Evolutionary conservation across 192 early-diverging fungal genomes (phyloP), one percentile per base, ranked within the genome.

Genomic region (Rhizophlyctis rosea): DNA sequence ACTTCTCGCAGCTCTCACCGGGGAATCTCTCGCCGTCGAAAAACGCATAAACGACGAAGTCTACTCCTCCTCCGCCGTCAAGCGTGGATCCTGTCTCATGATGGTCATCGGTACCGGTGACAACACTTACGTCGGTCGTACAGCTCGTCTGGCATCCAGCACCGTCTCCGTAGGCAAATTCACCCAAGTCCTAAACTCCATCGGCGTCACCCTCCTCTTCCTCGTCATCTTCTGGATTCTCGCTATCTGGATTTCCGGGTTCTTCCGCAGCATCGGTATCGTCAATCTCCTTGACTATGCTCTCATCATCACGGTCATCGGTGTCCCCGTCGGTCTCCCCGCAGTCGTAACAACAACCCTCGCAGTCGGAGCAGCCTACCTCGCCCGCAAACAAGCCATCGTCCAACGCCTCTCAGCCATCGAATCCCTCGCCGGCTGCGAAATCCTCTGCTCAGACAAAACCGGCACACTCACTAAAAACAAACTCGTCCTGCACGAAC

Each of bases 401-500:
- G 93, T 95, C 24, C 88, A 93, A 31, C 85, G 92, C 31, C 76
- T 95, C 4, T 86, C 88, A 23, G 91, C 93, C 13, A 95, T 92
- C 69, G 93, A 95, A 69, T 93, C 92, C n/a, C 92, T 95, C 91
- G 71, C 73, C n/a, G 91, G 90, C 58, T 93, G 93, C 18, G 94
- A 91, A 2, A 92, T 91, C 1, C 77, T 95, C 11, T 95, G 93
- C 69, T 95, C 92, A 5, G 93, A 95, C 74, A 95, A 95, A 70
- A 95, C 93, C 0, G 93, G 93, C 30, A 96, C 93, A 3, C 71
- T 93, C 47, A 95, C 93, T 3, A 88, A 92, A 56, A 95, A 96
- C 73, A 80, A 84, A 34, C 95, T 96, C 4, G 16, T 57, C 34
- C 50, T 67, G 7, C 24, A 59, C 48, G 57, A 67, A 18, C 57